Evolutionary conservation across 306 rosid genomes (phyloP).

Genomic region (Cucurbita argyrosperma): DNA sequence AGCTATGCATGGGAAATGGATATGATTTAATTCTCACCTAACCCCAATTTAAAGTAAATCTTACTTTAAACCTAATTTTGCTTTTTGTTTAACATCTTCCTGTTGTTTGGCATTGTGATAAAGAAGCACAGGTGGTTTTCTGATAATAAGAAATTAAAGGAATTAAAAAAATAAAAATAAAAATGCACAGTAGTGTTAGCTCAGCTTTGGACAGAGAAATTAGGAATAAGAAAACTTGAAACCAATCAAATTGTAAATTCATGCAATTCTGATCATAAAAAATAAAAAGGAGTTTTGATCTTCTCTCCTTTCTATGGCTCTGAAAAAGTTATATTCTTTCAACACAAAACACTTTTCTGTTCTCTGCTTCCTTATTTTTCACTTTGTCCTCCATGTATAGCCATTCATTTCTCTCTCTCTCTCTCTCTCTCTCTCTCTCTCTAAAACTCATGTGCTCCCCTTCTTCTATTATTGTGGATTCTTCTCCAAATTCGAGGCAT

Average conservation of each 20-base stretch:
- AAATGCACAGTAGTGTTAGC: background rate
- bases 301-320: constrained; percentile 8
- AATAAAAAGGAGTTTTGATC: background rate
- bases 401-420: background rate
- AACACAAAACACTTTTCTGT: background rate
- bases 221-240: background rate
- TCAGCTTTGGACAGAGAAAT: constrained; percentile 4
- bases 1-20: background rate
- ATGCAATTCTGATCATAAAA: constrained; percentile 10
- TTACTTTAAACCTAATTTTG: constrained; percentile 11
- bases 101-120: constrained; percentile 6
- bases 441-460: background rate
- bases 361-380: background rate
- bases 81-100: background rate
- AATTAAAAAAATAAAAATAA: background rate
- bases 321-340: constrained; percentile 2
- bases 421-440: background rate
- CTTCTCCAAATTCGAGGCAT: constrained; percentile 2
- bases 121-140: background rate
- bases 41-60: constrained; percentile 8
- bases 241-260: constrained; percentile 8
- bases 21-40: constrained; percentile 9
- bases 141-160: background rate
- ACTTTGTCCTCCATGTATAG: background rate
- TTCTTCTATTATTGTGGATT: constrained; percentile 3